phyloP scores from a whole-genome alignment of 208 protist species.

The Trypanosomatidae sp. region DNA sequence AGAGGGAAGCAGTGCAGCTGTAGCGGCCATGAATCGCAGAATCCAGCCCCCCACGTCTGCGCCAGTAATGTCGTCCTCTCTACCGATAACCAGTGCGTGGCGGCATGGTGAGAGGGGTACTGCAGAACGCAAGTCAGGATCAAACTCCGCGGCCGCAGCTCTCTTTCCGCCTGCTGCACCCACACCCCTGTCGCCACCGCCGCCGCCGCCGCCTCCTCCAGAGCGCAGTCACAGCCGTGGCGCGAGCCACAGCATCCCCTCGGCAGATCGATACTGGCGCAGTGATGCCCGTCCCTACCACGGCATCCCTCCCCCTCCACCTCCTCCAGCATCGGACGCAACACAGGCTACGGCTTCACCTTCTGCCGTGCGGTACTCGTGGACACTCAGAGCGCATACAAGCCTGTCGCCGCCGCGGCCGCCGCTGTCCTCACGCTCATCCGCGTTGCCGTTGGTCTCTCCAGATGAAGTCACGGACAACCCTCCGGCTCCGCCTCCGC shows the following conservation, averaged over 20 bases:
- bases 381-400: background rate
- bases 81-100: background rate
- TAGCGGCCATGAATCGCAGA: background rate
- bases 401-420: too few relatives aligned
- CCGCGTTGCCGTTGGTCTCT: constrained; percentile 12
- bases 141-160: background rate
- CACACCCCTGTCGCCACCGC: background rate
- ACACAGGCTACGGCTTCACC: background rate
- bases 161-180: background rate
- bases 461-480: constrained; percentile 24
- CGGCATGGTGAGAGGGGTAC: background rate
- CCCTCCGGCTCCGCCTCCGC: constrained; percentile 3
- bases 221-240: constrained; percentile 15
- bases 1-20: background rate
- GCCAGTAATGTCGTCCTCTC: background rate
- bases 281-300: constrained; percentile 1
- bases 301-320: constrained; percentile 14
- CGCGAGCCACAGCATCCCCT: constrained; percentile 13
- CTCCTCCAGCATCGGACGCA: background rate
- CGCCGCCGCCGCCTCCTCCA: constrained; percentile 15
- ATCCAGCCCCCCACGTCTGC: background rate
- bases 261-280: constrained; percentile 3
- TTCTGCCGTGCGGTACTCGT: constrained; percentile 9
- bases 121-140: background rate
- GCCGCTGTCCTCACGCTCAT: background rate